phyloP scores from a whole-genome alignment of 2,329 filamentous ascomycete genomes.

The Elsinoe batatas region DNA sequence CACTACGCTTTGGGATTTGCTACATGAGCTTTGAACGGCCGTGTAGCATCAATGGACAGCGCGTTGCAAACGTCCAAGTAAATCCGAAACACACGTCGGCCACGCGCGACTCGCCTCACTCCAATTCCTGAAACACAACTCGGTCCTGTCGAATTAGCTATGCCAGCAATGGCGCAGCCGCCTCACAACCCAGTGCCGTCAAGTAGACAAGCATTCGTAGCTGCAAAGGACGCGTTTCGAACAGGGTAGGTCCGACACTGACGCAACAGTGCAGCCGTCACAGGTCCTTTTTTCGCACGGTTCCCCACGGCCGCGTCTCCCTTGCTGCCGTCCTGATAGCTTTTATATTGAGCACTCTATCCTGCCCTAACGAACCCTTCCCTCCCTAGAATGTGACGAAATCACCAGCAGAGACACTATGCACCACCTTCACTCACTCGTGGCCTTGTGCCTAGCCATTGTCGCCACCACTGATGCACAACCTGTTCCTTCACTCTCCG shows the following conservation, averaged over 20 bases:
- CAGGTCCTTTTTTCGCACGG: not conserved
- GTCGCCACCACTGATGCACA: not conserved
- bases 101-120: not conserved
- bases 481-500: not conserved
- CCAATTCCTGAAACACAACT: not conserved
- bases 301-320: conserved; percentile 1
- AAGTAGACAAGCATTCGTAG: not conserved
- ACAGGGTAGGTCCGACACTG: not conserved
- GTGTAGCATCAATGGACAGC: not conserved
- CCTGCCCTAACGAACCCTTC: not conserved
- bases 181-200: not conserved
- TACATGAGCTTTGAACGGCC: not conserved
- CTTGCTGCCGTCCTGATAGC: not conserved
- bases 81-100: not conserved
- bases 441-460: not conserved
- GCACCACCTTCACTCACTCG: not conserved
- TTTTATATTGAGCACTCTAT: not conserved
- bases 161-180: not conserved
- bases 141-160: not conserved
- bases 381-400: not conserved
- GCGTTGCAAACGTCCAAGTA: not conserved
- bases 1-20: too few relatives aligned
- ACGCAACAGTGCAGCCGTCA: not conserved
- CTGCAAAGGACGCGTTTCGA: not conserved
- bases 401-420: not conserved